phyloP scores from a whole-genome alignment of 495 filamentous ascomycete species.

The Xylaria scruposa region DNA sequence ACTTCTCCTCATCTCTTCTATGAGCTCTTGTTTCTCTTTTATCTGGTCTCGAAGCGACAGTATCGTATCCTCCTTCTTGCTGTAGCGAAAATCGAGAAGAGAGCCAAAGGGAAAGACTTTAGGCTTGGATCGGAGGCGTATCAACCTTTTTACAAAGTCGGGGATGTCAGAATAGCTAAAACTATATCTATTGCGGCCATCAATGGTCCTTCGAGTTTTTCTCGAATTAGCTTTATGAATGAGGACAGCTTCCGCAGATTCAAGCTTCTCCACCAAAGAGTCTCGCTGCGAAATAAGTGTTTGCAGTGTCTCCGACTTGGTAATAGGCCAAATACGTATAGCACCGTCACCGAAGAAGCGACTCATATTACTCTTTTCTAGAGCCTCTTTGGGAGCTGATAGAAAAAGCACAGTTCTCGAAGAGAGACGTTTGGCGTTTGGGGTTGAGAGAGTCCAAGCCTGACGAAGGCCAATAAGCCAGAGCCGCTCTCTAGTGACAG shows the following conservation, averaged over 20 bases:
- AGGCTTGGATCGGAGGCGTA: slow-evolving; percentile 62
- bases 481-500: slow-evolving; percentile 69
- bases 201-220: slow-evolving; percentile 51
- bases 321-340: slow-evolving; percentile 67
- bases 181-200: slow-evolving; percentile 55
- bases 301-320: slow-evolving; percentile 60
- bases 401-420: slow-evolving; percentile 74
- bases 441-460: slow-evolving; percentile 72
- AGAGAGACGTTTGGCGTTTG: slow-evolving; percentile 69
- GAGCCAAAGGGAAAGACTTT: slow-evolving; percentile 55
- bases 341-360: slow-evolving; percentile 67
- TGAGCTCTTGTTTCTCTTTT: slow-evolving; percentile 73
- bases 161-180: slow-evolving; percentile 56
- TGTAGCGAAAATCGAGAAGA: not conserved
- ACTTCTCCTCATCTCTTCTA: slow-evolving; percentile 70
- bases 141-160: slow-evolving; percentile 55
- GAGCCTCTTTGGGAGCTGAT: slow-evolving; percentile 66
- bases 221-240: slow-evolving; percentile 65
- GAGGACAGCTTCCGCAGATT: slow-evolving; percentile 69
- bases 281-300: slow-evolving; percentile 66
- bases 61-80: slow-evolving; percentile 77
- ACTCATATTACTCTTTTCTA: slow-evolving; percentile 61
- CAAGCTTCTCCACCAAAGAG: slow-evolving; percentile 64
- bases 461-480: slow-evolving; percentile 74
- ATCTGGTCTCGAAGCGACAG: slow-evolving; percentile 82